Base-by-base conservation (phyloP, 345 rosid species). In the Arabis alpina region DNA sequence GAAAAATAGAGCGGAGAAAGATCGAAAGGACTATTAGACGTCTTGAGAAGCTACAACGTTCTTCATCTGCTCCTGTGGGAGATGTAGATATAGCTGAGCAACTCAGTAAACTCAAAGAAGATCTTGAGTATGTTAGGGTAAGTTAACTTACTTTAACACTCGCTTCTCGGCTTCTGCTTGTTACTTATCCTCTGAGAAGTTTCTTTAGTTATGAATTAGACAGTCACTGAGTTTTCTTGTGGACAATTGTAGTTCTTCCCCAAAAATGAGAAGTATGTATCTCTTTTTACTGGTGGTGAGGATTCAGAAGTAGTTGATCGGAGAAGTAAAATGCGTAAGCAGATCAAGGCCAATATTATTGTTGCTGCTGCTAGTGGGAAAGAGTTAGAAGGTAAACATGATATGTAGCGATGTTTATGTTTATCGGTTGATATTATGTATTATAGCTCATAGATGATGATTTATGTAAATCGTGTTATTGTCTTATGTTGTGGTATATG, bases 291-390 rank as follows among this genome's bases (percentile, higher is more conserved):
- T 76, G 98, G 98, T 68, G 86, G 86, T 65, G 97, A 87, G 54
- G 87, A 84, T 34, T 59, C 81, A 0, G 92, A 87, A 52, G 71
- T 82, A 43, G 69, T 82, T 71, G 99, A 95, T 68, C 64, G 82
- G 73, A 92, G 98, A 82, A 89, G 87, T 83, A 84, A 78, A 77
- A 76, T 95, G 84, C 92, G 99, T 27, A 87, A 88, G 77, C 98
- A 90, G 89, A 87, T 95, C 64, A 95, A 95, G 82, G 96, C 92
- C 40, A 92, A 92, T 70, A 80, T 92, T 59, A 59, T 89, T 78
- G 86, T 93, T 79, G 98, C 99, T 79, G 92, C 99, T 45, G 93
- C 97, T 56, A 88, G 90, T 68, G 99, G 99, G 72, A 95, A 95
- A 80, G 99, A 95, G 67, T 80, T 95, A 78, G 99, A 95, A 92